Conservation (phyloP, 345 rosid genomes). For the Jatropha curcas region DNA sequence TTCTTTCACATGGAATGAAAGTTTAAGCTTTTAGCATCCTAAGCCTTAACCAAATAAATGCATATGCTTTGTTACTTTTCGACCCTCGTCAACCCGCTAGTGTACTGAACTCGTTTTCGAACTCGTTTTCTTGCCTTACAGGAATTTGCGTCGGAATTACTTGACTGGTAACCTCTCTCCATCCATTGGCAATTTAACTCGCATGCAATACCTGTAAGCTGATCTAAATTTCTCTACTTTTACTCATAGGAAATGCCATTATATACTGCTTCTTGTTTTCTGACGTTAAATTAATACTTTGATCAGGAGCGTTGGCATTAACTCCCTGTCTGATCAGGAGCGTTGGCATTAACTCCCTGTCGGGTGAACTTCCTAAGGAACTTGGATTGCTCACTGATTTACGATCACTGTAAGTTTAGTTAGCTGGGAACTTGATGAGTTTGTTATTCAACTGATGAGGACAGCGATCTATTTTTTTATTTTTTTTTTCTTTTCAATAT, state of each 20-base stretch:
- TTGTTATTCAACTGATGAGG: not conserved
- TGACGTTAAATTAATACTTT: not conserved
- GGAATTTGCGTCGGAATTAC: slow-evolving; percentile 48
- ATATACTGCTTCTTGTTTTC: not conserved
- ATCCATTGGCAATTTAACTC: slow-evolving; percentile 47
- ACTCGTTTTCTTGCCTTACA: slow-evolving; percentile 26
- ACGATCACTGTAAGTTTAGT: slow-evolving; percentile 44
- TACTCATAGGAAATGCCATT: not conserved
- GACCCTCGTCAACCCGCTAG: too few species aligned
- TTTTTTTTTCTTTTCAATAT: too few species aligned
- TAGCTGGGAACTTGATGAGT: not conserved
- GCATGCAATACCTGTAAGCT: slow-evolving; percentile 65
- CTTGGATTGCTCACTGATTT: slow-evolving; percentile 61
- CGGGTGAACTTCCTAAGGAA: slow-evolving; percentile 70
- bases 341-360: slow-evolving; percentile 53
- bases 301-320: slow-evolving; percentile 50
- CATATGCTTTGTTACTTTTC: too few species aligned
- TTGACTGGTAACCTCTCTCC: slow-evolving; percentile 53
- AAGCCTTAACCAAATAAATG: too few species aligned
- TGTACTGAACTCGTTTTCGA: not conserved
- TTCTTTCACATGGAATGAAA: too few species aligned
- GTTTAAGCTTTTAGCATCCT: too few species aligned
- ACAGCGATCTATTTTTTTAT: too few species aligned
- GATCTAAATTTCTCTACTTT: not conserved
- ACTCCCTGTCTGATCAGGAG: too few species aligned